Conservation (phyloP, 495 filamentous ascomycete genomes). For the Penicillium simplicissimum region DNA sequence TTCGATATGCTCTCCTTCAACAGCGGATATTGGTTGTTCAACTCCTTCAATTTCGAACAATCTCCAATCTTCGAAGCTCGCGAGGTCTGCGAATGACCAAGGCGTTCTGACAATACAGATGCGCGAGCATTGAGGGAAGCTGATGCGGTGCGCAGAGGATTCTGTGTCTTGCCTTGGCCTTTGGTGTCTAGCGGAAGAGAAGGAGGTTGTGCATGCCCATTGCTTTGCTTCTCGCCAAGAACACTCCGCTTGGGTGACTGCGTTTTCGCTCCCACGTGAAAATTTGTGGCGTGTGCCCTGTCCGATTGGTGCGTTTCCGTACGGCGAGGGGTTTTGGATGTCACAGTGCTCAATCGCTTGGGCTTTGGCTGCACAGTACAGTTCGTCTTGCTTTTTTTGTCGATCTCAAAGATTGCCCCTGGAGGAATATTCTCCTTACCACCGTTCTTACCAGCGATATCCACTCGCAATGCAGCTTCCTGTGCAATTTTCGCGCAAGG, state of each 20-base stretch:
- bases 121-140: slow-evolving; percentile 13
- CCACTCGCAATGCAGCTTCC: slow-evolving; percentile 27
- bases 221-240: slow-evolving; percentile 17
- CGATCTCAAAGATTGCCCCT: slow-evolving; percentile 23
- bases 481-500: slow-evolving; percentile 36
- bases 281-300: slow-evolving; percentile 12
- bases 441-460: slow-evolving; percentile 43
- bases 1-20: slow-evolving; percentile 55
- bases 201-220: slow-evolving; percentile 8
- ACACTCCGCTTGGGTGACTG: slow-evolving; percentile 3
- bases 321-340: slow-evolving; percentile 1
- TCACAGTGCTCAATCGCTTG: slow-evolving; percentile 1
- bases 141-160: slow-evolving; percentile 5
- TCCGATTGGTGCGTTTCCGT: slow-evolving; percentile 6
- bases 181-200: not conserved
- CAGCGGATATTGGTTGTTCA: slow-evolving; percentile 51
- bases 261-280: slow-evolving; percentile 3
- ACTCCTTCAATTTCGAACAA: slow-evolving; percentile 14
- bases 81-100: slow-evolving; percentile 24
- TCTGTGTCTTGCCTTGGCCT: not conserved
- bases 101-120: slow-evolving; percentile 14
- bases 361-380: slow-evolving; percentile 8
- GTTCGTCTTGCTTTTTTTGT: slow-evolving; percentile 17
- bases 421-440: slow-evolving; percentile 54
- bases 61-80: slow-evolving; percentile 21